Conservation (phyloP, 306 rosid genomes). For the Arachis stenosperma region DNA sequence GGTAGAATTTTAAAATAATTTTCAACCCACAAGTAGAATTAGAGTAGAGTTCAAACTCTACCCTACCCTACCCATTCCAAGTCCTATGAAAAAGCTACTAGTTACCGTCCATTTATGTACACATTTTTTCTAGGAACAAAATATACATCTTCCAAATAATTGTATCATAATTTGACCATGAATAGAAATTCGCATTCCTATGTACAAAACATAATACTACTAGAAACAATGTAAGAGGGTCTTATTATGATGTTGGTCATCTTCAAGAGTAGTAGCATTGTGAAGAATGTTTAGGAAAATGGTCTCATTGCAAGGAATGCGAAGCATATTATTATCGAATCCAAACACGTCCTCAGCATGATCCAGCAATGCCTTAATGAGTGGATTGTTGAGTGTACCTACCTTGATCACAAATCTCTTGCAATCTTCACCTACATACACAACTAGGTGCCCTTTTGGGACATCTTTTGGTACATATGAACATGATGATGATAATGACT, state of each 20-base stretch:
- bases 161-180: not conserved
- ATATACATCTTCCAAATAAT: not conserved
- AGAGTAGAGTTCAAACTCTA: too few species aligned
- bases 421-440: conserved; percentile 70
- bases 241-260: conserved; percentile 15
- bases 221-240: conserved; percentile 23
- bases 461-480: conserved; percentile 59
- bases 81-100: too few species aligned
- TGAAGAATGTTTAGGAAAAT: conserved; percentile 55
- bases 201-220: not conserved
- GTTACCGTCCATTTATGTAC: not conserved
- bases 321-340: conserved; percentile 54
- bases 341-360: conserved; percentile 69
- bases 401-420: conserved; percentile 69
- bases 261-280: conserved; percentile 9
- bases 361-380: conserved; percentile 57
- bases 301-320: conserved; percentile 67
- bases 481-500: conserved; percentile 9
- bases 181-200: conserved; percentile 8
- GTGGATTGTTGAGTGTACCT: conserved; percentile 55
- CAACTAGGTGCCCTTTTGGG: conserved; percentile 71
- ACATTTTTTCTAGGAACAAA: not conserved
- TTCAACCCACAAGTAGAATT: too few species aligned
- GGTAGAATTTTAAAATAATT: too few species aligned
- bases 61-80: too few species aligned